A percentile compares a stretch with the other conserved stretches of the same genome.
These are phyloP conservation scores for Aspergillus sparsus DNA, from an alignment of 495 filamentous ascomycete species.

Conservation along the genomic window DNA sequence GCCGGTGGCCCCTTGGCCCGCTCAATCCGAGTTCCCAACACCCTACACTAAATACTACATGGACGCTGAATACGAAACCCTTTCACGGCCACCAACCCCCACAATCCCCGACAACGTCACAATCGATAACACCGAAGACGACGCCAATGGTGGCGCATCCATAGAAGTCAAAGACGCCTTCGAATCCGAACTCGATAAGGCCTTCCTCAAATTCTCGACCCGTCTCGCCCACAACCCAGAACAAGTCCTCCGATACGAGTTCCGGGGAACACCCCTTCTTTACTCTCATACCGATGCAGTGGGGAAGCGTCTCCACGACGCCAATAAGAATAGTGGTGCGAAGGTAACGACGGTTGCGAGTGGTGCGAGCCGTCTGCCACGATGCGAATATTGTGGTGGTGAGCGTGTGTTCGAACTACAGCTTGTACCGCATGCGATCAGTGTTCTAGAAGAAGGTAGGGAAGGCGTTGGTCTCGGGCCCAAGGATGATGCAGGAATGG, in stretches of 20 bases:
- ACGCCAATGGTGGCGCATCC: conserved; percentile 43
- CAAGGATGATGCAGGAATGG: conserved; percentile 78
- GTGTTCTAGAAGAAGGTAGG: conserved; percentile 80
- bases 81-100: conserved; percentile 53
- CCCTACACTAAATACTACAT: conserved; percentile 79
- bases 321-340: conserved; percentile 26
- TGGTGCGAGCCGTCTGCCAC: conserved; percentile 56
- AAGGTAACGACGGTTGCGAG: conserved; percentile 34
- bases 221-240: conserved; percentile 88
- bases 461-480: conserved; percentile 54
- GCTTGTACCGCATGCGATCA: conserved; percentile 86
- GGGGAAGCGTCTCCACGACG: conserved; percentile 59
- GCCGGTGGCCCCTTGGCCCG: conserved; percentile 69
- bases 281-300: conserved; percentile 76
- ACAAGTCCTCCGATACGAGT: conserved; percentile 92
- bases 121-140: conserved; percentile 59
- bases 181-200: conserved; percentile 79
- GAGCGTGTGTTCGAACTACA: conserved; percentile 87
- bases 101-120: conserved; percentile 51
- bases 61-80: conserved; percentile 89
- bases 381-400: conserved; percentile 73
- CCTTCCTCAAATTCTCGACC: conserved; percentile 89
- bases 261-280: conserved; percentile 74
- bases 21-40: conserved; percentile 58
- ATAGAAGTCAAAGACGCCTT: conserved; percentile 81